Base-by-base conservation (phyloP, 495 filamentous ascomycete species). In the Aspergillus bridgeri region DNA sequence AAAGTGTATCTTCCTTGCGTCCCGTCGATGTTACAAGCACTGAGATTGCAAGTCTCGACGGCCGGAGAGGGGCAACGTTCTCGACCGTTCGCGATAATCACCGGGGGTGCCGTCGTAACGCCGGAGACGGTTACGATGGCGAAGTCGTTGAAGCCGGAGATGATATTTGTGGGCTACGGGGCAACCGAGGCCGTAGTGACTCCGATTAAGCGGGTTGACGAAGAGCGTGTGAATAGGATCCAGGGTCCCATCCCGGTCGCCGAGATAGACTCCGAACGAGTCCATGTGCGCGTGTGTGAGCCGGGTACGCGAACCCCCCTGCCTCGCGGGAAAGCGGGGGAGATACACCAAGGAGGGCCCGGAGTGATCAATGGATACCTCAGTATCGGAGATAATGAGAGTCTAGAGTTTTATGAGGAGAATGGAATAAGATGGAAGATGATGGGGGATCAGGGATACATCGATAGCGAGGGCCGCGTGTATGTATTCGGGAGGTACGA, bases 401-500 rank as follows among this genome's bases (percentile, higher is more conserved):
- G 15, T 6, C 8, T 11, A 9, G 47, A 22, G 2, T 74, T 70
- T 54, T 79, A 77, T 53, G 54, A 49, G 13, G 72, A 77, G 21
- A 60, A 67, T 5, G 51, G 54, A 1, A 66, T 66, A 2, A 56
- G 59, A 22, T 68, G 62, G 59, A 18, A 58, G n/a, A 51, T 48
- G 15, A 63, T 60, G 4, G 65, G 65, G 27, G 65, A 68, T 42
- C 58, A 60, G n/a, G 62, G 60, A 5, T 59, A 60, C 24, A 55
- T 68, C 42, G 60, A 65, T 22, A 18, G 27, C 0, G 55, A 68
- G 2, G 65, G 65, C n/a, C 81, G 81, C 58, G 78, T 81, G 53
- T 72, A 69, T 50, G 80, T 86, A 56, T 81, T 81, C 2, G 80
- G 82, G 3, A 64, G 89, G 18, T 86, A 91, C 55, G 91, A 92